Base-by-base conservation (phyloP, 352 stramenopile species). In the Phytophthora pistaciae region DNA sequence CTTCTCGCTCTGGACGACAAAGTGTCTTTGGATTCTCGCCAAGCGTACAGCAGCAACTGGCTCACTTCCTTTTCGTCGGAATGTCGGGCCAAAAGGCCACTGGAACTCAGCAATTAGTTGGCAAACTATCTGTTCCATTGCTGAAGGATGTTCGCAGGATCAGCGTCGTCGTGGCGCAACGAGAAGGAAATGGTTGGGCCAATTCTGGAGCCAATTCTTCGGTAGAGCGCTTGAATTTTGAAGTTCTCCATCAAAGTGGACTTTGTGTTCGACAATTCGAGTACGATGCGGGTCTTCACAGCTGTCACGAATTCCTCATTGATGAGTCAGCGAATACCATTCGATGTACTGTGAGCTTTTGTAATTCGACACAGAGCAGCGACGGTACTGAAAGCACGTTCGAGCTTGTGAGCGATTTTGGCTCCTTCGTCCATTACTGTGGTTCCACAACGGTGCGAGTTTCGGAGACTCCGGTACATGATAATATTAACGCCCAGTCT, bases 31-130 rank as follows among this genome's bases (percentile, higher is more conserved):
- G 25, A 23, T 83, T 83, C 48, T 54, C 44, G 2, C 69, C 70
- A 13, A 83, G 46, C 36, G 56, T 74, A 10, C 74, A 83, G 16
- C 65, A 78, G 20, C 76, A 83, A 18, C 73, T 83, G 20, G 70
- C 76, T n/a, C 70, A 68, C 3, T 72, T 64, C 46, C 48, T 83
- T 8, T 77, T 81, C 56, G 65, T 72, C 13, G 76, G 58, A 42
- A 13, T 64, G 18, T 11, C 20, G 14, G 20, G 79, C 16, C 38
- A 13, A 33, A 31, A 2, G 6, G 13, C n/a, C 54, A 44, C 31
- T 27, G 46, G 49, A 20, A 13, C 14, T 9, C 14, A 1, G 5
- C 3, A 13, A 56, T 11, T 23, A 31, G 23, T 23, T 36, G 23
- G 9, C 23, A 21, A 38, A 38, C 14, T 7, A 36, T 5, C 8